These are phyloP conservation scores for Bipolaris sorokiniana DNA, from an alignment of 2,329 filamentous ascomycete species.

Conservation along the genomic window DNA sequence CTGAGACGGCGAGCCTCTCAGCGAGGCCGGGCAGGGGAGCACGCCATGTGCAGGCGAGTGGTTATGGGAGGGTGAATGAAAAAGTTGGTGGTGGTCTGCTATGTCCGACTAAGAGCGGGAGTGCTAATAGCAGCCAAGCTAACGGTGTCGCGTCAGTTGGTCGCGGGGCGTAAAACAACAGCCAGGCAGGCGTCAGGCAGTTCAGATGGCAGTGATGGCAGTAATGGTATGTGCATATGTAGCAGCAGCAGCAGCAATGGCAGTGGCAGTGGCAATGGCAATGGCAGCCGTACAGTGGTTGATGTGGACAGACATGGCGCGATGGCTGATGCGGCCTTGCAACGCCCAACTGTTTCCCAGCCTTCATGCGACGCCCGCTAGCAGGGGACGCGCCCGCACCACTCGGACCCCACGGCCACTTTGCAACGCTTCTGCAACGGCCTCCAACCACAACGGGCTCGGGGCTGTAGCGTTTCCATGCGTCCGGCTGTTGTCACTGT, in stretches of 20 bases:
- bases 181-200: background rate
- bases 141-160: too few relatives aligned
- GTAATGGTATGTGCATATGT: too few relatives aligned
- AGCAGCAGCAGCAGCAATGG: too few relatives aligned
- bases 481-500: too few relatives aligned
- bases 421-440: slow-evolving; percentile 23
- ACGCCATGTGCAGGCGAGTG: slow-evolving; percentile 33
- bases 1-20: slow-evolving; percentile 32
- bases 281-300: too few relatives aligned
- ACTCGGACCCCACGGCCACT: slow-evolving; percentile 9
- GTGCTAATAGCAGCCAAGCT: background rate
- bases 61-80: slow-evolving; percentile 10
- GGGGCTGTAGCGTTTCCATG: too few relatives aligned
- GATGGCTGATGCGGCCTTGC: slow-evolving; percentile 8
- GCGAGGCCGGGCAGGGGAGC: slow-evolving; percentile 40
- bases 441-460: background rate
- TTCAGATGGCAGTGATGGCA: too few relatives aligned
- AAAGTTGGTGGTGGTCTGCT: slow-evolving; percentile 16
- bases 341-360: slow-evolving; percentile 16
- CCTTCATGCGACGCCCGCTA: slow-evolving; percentile 17
- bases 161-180: background rate
- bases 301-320: background rate
- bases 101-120: background rate
- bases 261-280: too few relatives aligned
- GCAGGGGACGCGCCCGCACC: slow-evolving; percentile 17